Evolutionary conservation across 805 yeast genomes (phyloP), one percentile per base, ranked within the genome.

Genomic region (Candida methanosorbosa): DNA sequence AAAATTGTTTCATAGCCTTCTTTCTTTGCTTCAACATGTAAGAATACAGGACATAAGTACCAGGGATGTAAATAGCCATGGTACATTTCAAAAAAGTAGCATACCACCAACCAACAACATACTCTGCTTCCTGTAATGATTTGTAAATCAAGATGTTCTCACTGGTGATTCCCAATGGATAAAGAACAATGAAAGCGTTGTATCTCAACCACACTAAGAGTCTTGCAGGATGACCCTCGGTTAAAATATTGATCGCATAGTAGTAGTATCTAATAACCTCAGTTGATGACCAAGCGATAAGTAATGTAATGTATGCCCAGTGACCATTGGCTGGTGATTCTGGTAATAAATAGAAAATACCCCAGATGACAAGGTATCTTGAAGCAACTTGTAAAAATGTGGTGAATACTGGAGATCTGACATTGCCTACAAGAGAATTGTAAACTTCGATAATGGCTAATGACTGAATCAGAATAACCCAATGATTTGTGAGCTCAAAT

Each of bases 151-250:
- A 73, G 24, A 66, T 50, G 39, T 82, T 66, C 56, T 92, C 98
- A 41, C 90, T 76, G 2, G 82, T 72, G n/a, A 88, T 96, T 3
- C 98, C 98, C 16, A 81, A 57, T 15, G 98, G 98, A 52, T 92
- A 92, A 43, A 92, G 64, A 3, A 85, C 73, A 44, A 73, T 71
- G 59, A 92, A 92, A 19, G 85, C 62, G 42, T 83, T 82, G 68
- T 92, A 92, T 50, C 98, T 73, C 43, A 86, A 61, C 69, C 80
- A 72, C 15, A 78, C 71, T 44, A 90, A 65, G 51, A 63, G 53
- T 26, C 52, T 47, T 4, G 92, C 82, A 13, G 82, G 78, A 2
- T 61, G 50, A 2, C 69, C 73, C 8, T 63, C 61, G 20, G 68
- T 63, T 18, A 57, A 52, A 41, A 82, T 58, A 45, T 77, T 77